Percentiles rank a stretch among this genome's conserved stretches.
Conservation (phyloP, 495 filamentous ascomycete species). For the Massariosphaeria phaeospora region DNA sequence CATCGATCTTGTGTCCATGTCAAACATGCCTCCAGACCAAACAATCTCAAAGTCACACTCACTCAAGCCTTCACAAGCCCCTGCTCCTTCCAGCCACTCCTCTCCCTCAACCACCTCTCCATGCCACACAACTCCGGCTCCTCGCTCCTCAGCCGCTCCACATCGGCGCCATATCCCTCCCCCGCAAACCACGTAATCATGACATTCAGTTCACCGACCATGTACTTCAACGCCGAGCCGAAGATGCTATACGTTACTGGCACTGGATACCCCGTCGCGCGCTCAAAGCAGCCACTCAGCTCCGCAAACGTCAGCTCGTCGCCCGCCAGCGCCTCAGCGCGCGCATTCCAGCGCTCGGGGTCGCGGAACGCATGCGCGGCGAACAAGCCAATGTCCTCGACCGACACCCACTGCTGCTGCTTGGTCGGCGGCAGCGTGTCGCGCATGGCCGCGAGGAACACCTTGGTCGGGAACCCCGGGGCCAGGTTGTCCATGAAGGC, state of each 20-base stretch:
- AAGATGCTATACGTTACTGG: slow-evolving; percentile 41
- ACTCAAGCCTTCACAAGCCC: no score
- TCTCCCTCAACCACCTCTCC: slow-evolving; percentile 56
- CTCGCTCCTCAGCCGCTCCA: slow-evolving; percentile 48
- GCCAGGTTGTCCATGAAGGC: slow-evolving; percentile 65
- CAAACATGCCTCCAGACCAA: no score
- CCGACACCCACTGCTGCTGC: slow-evolving; percentile 55
- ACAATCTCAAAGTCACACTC: no score
- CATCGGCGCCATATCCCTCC: slow-evolving; percentile 57
- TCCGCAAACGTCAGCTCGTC: slow-evolving; percentile 55
- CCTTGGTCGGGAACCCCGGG: slow-evolving; percentile 54
- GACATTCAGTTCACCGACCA: slow-evolving; percentile 49
- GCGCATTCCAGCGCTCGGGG: slow-evolving; percentile 45
- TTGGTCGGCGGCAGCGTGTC: slow-evolving; percentile 43
- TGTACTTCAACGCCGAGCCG: slow-evolving; percentile 40
- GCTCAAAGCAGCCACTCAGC: slow-evolving; percentile 48
- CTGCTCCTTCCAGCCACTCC: no score
- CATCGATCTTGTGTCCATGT: no score
- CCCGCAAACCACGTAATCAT: slow-evolving; percentile 65
- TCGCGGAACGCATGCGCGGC: slow-evolving; percentile 57
- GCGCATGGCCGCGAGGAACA: slow-evolving; percentile 53
- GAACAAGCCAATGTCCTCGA: slow-evolving; percentile 60
- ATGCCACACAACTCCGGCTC: slow-evolving; percentile 55
- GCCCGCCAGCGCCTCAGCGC: slow-evolving; percentile 53
- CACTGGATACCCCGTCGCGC: slow-evolving; percentile 46